These are phyloP conservation scores for Ulota crispa DNA, from an alignment of 225 moss, liverwort and hornwort genomes.

Conservation along the genomic window DNA sequence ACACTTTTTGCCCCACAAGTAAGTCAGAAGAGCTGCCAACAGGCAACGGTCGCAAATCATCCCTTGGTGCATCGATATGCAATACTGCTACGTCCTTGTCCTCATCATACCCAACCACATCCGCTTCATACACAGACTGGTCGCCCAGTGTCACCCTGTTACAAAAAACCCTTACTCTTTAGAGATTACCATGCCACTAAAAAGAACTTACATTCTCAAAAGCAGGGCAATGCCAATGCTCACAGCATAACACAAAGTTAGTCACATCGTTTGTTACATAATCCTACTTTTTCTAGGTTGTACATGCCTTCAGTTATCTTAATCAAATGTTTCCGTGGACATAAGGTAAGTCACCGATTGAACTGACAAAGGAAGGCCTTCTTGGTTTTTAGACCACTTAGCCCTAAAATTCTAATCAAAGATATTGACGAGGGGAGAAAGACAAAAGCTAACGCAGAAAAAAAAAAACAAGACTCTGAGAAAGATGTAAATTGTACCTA, in stretches of 20 bases:
- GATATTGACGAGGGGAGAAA: neutral
- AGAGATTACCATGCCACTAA: neutral
- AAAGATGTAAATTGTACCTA: conserved; percentile 43
- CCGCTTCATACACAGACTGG: conserved; percentile 97
- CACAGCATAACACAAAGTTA: neutral
- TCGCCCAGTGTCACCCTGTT: conserved; percentile 93
- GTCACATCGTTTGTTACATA: too few relatives aligned
- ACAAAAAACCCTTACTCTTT: conserved; percentile 22
- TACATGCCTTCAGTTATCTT: neutral
- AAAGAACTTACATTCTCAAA: neutral
- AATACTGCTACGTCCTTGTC: conserved; percentile 99
- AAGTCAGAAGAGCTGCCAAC: conserved; percentile 97
- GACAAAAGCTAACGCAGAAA: neutral
- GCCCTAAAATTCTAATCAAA: neutral
- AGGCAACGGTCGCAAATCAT: conserved; percentile 78
- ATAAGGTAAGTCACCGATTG: neutral
- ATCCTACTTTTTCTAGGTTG: too few relatives aligned
- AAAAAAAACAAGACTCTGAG: neutral
- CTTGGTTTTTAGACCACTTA: neutral
- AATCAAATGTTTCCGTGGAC: neutral
- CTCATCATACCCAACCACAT: conserved; percentile 97
- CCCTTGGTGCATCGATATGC: conserved; percentile 79
- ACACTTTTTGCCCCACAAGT: conserved; percentile 97
- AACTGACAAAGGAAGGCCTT: neutral
- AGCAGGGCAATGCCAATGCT: conserved; percentile 8